These are phyloP conservation scores for Solanum etuberosum DNA, from an alignment of 257 asterid species.

Conservation along the genomic window DNA sequence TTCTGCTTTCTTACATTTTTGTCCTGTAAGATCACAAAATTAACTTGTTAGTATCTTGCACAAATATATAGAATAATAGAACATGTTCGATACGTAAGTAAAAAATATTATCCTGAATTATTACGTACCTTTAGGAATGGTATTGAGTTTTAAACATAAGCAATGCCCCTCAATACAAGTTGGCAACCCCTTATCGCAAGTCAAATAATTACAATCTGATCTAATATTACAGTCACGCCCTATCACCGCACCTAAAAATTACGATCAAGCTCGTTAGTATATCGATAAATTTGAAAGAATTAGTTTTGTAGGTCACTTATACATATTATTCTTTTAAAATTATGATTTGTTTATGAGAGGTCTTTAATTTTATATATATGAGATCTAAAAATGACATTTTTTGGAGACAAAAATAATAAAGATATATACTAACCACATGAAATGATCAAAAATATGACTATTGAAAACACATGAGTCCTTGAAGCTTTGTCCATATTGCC, in stretches of 20 bases:
- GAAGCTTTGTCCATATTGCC: neutral
- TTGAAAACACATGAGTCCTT: neutral
- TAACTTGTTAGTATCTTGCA: neutral
- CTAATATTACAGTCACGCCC: neutral
- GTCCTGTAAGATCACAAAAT: neutral
- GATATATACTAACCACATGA: neutral
- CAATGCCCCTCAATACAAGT: neutral
- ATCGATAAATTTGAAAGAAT: neutral
- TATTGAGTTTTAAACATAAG: neutral
- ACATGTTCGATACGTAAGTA: neutral
- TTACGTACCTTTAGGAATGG: neutral
- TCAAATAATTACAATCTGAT: neutral
- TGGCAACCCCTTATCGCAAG: neutral
- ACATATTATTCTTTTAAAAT: too few species aligned
- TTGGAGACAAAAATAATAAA: neutral
- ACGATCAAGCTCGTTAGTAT: neutral
- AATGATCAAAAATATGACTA: neutral
- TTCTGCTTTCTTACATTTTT: neutral
- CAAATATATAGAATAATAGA: neutral
- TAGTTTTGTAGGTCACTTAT: neutral
- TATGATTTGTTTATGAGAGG: neutral
- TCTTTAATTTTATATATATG: neutral
- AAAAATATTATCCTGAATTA: neutral
- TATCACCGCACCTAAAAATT: neutral
- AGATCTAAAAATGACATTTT: neutral